Conservation (phyloP, 441 rosid species). For the Pelargonium citronellum region DNA sequence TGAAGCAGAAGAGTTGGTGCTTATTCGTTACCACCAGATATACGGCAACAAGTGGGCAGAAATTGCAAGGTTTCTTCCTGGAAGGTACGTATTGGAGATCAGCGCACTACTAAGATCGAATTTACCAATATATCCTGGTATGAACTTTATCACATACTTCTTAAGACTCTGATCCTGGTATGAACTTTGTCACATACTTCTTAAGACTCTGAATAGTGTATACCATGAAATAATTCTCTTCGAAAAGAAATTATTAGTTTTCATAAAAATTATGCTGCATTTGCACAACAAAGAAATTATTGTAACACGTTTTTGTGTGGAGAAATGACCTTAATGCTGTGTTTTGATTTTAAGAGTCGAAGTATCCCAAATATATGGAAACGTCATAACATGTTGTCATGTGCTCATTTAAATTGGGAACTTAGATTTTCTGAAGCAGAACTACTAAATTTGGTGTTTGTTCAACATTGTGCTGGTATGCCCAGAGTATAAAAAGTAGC, state of each 20-base stretch:
- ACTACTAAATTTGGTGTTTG: background rate
- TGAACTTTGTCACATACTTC: background rate
- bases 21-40: conserved; percentile 19
- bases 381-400: background rate
- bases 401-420: background rate
- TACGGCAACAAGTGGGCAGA: conserved; percentile 31
- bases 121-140: background rate
- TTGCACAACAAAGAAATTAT: too few relatives aligned
- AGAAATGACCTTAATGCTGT: background rate
- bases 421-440: background rate
- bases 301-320: background rate
- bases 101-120: background rate
- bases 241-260: background rate
- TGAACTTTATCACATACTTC: background rate
- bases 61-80: conserved; percentile 30
- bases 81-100: conserved; percentile 23
- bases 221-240: background rate
- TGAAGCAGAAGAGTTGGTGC: conserved; percentile 27
- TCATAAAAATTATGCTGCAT: too few relatives aligned
- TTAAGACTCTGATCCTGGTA: background rate
- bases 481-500: background rate
- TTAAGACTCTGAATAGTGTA: background rate
- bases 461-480: background rate
- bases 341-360: background rate
- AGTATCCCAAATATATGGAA: background rate